Base-by-base conservation (phyloP, 2,329 filamentous ascomycete species). In the Ophiostoma pallidulum region DNA sequence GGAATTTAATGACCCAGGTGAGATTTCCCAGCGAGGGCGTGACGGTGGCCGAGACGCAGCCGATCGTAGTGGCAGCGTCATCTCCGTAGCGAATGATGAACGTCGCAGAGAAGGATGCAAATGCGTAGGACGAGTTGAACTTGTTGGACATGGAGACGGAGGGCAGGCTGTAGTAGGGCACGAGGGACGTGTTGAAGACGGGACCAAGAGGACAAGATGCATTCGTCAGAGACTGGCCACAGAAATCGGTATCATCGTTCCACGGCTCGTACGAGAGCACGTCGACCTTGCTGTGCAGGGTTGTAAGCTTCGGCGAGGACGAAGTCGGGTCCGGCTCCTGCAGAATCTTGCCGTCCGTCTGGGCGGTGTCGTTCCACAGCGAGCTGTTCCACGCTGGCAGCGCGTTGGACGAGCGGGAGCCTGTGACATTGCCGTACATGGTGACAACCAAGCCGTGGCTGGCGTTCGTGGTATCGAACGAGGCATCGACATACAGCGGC, bases 371-470 rank as follows among this genome's bases (percentile, higher is more conserved):
- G 3, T 56, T 62, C 86, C 88, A 87, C 40, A 71, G 66, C 0
- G 77, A 64, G 59, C 78, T 74, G 56, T 74, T 64, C 16, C 74
- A 65, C 0, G 76, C 58, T 29, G 87, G 88, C 45, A 88, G 75
- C 3, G 65, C 51, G n/a, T 70, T 67, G 12, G 66, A 60, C 3
- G 72, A 71, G 38, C 75, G 72, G 43, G 82, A 78, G 40, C 92
- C 92, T 8, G 83, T 86, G 26, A 97, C 88, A 64, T 97, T 96
- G 44, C 90, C 91, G 70, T 88, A 97, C 40, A 95, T 76, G 2
- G 81, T 92, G 47, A 96, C 70, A 53, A 77, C 80, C 41, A 98
- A 72, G 35, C 74, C 77, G 60, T 90, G 79, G 43, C 68, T 73
- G 4, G 75, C 62, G 53, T 75, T 67, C 13, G 68, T 67, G 13